A percentile compares a stretch with the other conserved stretches of the same genome.
Conservation (phyloP, 179 eudicot species). For the Heliamphora pulchella region DNA sequence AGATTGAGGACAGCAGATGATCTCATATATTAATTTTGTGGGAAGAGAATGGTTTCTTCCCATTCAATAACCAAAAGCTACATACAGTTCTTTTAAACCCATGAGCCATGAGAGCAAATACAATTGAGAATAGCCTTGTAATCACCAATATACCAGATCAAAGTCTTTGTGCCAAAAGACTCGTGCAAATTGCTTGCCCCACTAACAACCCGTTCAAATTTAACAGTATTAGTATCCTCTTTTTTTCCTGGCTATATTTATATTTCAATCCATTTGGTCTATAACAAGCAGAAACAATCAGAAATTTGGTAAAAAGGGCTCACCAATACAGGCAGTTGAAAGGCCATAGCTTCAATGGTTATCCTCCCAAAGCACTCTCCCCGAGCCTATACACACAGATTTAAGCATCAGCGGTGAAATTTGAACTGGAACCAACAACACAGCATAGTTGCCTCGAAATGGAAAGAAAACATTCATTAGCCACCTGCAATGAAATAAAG, state of each 20-base stretch:
- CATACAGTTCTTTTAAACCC: too few relatives aligned
- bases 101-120: too few relatives aligned
- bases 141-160: background rate
- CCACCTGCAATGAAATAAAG: background rate
- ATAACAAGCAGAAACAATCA: background rate
- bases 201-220: too few relatives aligned
- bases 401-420: background rate
- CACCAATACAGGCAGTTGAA: conserved; percentile 83
- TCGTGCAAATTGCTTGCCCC: background rate
- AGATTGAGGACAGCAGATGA: background rate
- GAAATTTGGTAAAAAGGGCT: conserved; percentile 8
- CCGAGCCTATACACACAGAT: conserved; percentile 44
- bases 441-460: background rate
- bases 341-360: conserved; percentile 94
- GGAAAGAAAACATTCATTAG: background rate
- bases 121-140: too few relatives aligned
- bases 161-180: background rate
- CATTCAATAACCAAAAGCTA: too few relatives aligned
- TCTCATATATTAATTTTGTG: too few relatives aligned
- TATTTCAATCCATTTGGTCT: background rate
- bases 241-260: background rate
- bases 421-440: background rate
- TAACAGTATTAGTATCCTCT: background rate
- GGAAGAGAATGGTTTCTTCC: too few relatives aligned
- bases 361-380: conserved; percentile 96